phyloP scores from a whole-genome alignment of 2,329 filamentous ascomycete species.

The Diaporthe ilicicola region DNA sequence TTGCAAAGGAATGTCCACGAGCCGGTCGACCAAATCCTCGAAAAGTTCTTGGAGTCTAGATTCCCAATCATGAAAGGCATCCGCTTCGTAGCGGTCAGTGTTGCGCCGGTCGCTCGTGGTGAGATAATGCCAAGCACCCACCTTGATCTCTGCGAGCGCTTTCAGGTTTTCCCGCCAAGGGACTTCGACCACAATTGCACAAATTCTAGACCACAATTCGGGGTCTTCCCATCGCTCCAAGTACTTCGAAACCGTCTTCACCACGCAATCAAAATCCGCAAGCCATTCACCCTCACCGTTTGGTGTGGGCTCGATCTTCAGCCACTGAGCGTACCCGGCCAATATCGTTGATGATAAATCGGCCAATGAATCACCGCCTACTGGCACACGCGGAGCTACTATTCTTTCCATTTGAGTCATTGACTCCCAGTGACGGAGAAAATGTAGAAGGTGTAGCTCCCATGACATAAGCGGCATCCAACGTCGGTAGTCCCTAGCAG shows the following conservation, averaged over 20 bases:
- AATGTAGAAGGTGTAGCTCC: not conserved
- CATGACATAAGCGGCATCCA: conserved; percentile 5
- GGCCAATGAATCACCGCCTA: not conserved
- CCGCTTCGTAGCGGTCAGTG: not conserved
- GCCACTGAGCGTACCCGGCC: not conserved
- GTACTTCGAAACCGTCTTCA: not conserved
- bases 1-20: not conserved
- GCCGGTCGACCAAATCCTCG: not conserved
- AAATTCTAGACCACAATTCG: not conserved
- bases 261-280: not conserved
- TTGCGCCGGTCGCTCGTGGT: not conserved
- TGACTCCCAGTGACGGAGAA: not conserved
- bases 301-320: not conserved
- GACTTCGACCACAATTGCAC: not conserved
- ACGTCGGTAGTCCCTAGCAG: not conserved
- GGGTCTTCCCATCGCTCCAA: not conserved
- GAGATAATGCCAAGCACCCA: not conserved
- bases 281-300: not conserved
- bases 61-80: not conserved
- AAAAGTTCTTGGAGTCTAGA: not conserved
- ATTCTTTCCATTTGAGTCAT: not conserved
- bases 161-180: not conserved
- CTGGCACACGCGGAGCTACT: not conserved
- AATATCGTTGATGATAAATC: not conserved
- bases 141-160: not conserved